Evolutionary conservation across 768 basidiomycete genomes (phyloP).

Genomic region (Antrodiella citrinella): DNA sequence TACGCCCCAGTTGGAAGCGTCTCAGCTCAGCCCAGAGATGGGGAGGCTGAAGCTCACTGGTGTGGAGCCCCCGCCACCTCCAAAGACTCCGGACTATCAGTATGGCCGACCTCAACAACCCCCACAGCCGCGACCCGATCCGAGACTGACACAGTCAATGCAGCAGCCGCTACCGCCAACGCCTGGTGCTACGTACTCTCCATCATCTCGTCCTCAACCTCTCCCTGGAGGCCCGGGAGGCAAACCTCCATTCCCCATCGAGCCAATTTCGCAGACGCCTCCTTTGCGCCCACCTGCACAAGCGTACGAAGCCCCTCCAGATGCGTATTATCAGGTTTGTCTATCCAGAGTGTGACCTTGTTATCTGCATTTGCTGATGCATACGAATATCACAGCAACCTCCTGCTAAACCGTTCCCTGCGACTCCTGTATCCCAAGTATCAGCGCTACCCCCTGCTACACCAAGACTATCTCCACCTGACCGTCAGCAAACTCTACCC

Average conservation of each 20-base stretch:
- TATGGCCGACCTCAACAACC: conserved; percentile 17
- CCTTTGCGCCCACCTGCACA: neutral
- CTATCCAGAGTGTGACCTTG: neutral
- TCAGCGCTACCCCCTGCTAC: conserved; percentile 4
- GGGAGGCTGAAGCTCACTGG: conserved; percentile 13
- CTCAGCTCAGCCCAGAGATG: conserved; percentile 7
- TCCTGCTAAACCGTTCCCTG: conserved; percentile 4
- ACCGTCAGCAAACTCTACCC: conserved; percentile 17
- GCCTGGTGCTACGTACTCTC: conserved; percentile 17
- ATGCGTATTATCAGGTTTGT: neutral
- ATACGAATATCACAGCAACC: neutral
- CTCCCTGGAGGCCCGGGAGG: conserved; percentile 37
- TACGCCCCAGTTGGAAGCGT: conserved; percentile 18
- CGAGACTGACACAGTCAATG: conserved; percentile 8
- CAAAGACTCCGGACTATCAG: conserved; percentile 13
- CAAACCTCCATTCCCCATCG: conserved; percentile 37
- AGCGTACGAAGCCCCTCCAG: neutral
- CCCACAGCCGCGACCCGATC: conserved; percentile 11
- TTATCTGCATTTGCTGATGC: neutral
- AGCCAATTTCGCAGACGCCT: conserved; percentile 20
- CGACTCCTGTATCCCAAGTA: neutral
- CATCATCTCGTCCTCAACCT: conserved; percentile 27
- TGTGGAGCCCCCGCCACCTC: conserved; percentile 13
- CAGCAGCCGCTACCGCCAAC: conserved; percentile 12
- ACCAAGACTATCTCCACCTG: conserved; percentile 16